A percentile compares a stretch with the other conserved stretches of the same genome.
phyloP scores from a whole-genome alignment of 495 filamentous ascomycete species.

The Cladorrhinum samala region DNA sequence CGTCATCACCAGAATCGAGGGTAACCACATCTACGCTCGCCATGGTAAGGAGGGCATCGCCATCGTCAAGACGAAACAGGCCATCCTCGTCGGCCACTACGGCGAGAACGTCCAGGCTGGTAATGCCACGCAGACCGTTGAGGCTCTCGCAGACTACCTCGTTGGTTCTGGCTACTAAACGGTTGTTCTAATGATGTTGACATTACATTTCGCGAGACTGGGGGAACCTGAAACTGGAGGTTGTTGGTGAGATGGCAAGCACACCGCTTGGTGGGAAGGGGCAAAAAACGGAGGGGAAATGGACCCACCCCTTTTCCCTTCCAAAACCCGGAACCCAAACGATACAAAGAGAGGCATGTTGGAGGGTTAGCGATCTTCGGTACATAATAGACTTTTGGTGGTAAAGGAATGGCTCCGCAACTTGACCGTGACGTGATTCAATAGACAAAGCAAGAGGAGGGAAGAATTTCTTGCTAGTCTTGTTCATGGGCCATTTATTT shows the following conservation, averaged over 20 bases:
- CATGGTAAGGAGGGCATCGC: slow-evolving; percentile 79
- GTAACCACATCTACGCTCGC: slow-evolving; percentile 75
- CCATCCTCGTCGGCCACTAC: slow-evolving; percentile 83
- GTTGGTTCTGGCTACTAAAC: slow-evolving; percentile 62
- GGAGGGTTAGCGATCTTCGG: background rate
- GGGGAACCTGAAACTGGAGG: background rate
- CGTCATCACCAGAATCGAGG: slow-evolving; percentile 65
- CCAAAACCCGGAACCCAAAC: background rate
- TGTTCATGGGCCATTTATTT: background rate
- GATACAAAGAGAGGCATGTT: background rate
- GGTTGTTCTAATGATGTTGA: background rate
- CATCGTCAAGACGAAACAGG: slow-evolving; percentile 75
- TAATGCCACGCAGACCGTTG: slow-evolving; percentile 56
- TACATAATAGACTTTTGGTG: background rate
- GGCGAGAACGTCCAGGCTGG: slow-evolving; percentile 61
- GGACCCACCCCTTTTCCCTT: background rate
- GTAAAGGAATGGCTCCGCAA: too few species aligned
- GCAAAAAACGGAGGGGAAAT: background rate
- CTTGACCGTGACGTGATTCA: background rate
- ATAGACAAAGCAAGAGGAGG: background rate
- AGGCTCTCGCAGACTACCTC: slow-evolving; percentile 70
- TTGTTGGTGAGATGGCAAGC: background rate
- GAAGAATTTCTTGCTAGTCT: background rate
- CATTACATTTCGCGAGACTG: too few species aligned
- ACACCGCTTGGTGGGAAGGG: background rate